Base-by-base conservation (phyloP, 805 yeast genomes). In the Saccharomycopsis vini region DNA sequence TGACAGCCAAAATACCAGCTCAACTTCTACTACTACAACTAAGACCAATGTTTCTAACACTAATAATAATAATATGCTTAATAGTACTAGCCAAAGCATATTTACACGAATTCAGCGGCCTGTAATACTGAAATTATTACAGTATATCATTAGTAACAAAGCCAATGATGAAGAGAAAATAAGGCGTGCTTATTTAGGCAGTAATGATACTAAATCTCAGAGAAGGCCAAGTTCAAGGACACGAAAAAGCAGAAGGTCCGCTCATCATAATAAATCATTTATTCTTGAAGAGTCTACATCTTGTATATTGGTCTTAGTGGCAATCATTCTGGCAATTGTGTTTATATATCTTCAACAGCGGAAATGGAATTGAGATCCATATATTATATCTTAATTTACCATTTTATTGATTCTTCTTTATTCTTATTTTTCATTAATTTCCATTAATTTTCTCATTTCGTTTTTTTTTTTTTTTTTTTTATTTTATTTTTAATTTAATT, bases 301-400 rank as follows among this genome's bases (percentile, higher is more conserved):
- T 18, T 6, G 36, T 20, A 5, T 44, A 19, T 19, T 45, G 15
- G 15, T 33, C 3, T 3, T 39, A 10, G 37, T 46, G 12, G 50
- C 50, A 4, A 12, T 46, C 9, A 2, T 42, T 2, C 33, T 38
- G 20, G 46, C 36, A 5, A 13, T 30, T 3, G 23, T 21, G 15
- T 46, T 43, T 20, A n/a, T 30, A 12, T 35, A 44, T 23, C 35
- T 45, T 9, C 43, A 39, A 26, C 43, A 45, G 30, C 21, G 42
- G 16, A 42, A 42, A 30, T 31, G 43, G 43, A 13, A 30, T 5
- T 7, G 10, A 7, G 10, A 24, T 24, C 6, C 6, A 7, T 7
- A 30, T 30, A 33, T 16, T 16, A 18, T 33, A 16, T 33, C 18
- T 33, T 16, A 6, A 18, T 18, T 16, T 33, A 33, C 18, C 23